Base-by-base conservation (phyloP, 345 rosid species). In the Aurinia saxatilis region DNA sequence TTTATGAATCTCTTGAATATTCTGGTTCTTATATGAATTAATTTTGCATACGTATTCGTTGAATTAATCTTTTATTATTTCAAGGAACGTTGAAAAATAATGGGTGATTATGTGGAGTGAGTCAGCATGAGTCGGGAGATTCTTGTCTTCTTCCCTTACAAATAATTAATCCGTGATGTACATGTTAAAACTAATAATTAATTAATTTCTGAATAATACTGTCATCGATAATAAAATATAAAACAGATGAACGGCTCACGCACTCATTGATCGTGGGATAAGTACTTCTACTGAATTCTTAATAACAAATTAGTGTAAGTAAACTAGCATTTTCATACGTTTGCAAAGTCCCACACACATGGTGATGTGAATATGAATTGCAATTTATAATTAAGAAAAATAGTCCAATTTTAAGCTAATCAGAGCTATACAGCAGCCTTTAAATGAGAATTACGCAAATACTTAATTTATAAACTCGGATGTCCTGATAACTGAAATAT, bases 131-230 rank as follows among this genome's bases (percentile, higher is more conserved):
- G 65, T 16, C 3, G 42, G 57, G 16, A 57, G 36, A 45, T 11
- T 27, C 48, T 57, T 48, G 71, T 57, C 57, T 27, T 48, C 7
- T 66, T 66, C 29, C 35, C 35, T 57, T 5, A 8, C 23, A 21
- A n/a, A 66, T 66, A 37, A 66, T 66, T 47, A 37, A 60, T 35
- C 30, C 37, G 47, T 50, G 66, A 41, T 67, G 39, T 59, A 4
- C 31, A 59, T 33, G 12, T 50, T 49, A 2, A 48, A 27, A 27
- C 31, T 27, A 27, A 27, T 27, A 27, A 49, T 50, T 30, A 57
- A 13, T 41, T 15, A 40, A 41, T 40, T n/a, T n/a, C n/a, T n/a
- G n/a, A n/a, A n/a, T n/a, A n/a, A n/a, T n/a, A n/a, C n/a, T n/a
- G n/a, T 44, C 30, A 35, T 35, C 36, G 2, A 35, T 18, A 42